Evolutionary conservation across 2,329 filamentous ascomycete species (phyloP), one percentile per base, ranked within the genome.

Genomic region (Lojkania enalia): DNA sequence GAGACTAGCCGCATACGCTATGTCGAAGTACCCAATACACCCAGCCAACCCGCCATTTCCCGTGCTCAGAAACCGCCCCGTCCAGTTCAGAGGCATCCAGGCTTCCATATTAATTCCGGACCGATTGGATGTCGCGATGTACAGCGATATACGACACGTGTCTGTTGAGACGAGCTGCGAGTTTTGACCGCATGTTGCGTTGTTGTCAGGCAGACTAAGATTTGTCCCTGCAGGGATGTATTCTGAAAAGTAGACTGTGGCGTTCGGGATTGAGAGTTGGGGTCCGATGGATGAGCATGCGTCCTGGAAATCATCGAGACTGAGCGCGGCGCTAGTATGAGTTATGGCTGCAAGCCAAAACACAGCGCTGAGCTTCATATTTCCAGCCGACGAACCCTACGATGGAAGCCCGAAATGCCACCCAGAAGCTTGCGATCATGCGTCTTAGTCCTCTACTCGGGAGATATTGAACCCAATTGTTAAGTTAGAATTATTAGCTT

Each of bases 41-140:
- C 69, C 70, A 21, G 45, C 48, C 2, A 69, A 35, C 7, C 70
- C 70, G 18, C 68, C 68, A 51, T 72, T 71, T 4, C 68, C 68
- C 1, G 57, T 63, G 11, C 54, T 56, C 21, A 71, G 46, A 47
- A 71, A 69, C 9, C 69, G 55, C 5, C 67, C 66, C 23, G 58
- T 69, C 67, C 69, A 70, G 30, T 64, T 63, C 4, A 51, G 52
- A 12, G 74, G 74, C 16, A 76, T 53, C 73, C 73, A 76, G 11
- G 71, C 68, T 54, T 76, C 74, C 58, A 75, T 67, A 5, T 59
- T 69, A 46, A 75, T 70, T 7, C 69, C 71, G 13, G 67, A 72
- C 30, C 65, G 60, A 18, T 63, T 56, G 4, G 67, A 69, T 1
- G 72, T 74, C 6, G 67, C 55, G 2, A 74, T 69, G 36, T 70